These are phyloP conservation scores for Vaccinium myrtillus DNA, from an alignment of 148 eudicot genomes.

Conservation along the genomic window DNA sequence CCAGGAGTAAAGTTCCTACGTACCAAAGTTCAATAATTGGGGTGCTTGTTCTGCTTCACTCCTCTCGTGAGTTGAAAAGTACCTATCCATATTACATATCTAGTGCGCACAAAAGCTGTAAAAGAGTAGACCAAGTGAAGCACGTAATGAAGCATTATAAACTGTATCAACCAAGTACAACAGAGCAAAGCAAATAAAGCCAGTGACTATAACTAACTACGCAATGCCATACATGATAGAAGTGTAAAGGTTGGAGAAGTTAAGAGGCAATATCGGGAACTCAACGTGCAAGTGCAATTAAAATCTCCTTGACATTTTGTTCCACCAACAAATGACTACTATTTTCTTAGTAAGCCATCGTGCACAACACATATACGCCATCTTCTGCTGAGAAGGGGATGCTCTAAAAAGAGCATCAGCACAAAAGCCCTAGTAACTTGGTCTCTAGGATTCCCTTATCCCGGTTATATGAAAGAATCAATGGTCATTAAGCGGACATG, in stretches of 20 bases:
- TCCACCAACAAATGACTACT: background rate
- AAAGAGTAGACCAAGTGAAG: background rate
- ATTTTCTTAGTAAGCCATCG: background rate
- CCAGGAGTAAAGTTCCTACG: background rate
- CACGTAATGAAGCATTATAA: background rate
- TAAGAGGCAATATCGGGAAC: background rate
- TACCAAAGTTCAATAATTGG: background rate
- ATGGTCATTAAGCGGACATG: background rate
- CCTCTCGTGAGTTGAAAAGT: background rate
- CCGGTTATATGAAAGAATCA: background rate
- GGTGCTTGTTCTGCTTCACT: background rate
- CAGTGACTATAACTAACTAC: background rate
- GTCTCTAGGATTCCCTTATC: background rate
- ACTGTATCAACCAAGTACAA: background rate
- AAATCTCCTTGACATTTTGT: background rate
- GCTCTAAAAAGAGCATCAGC: background rate
- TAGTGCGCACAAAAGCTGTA: background rate
- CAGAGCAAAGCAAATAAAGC: background rate
- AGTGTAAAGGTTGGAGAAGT: background rate
- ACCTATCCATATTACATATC: background rate
- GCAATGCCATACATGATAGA: background rate
- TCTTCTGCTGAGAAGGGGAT: background rate
- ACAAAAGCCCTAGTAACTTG: too few relatives aligned
- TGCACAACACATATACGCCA: background rate
- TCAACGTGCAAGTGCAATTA: background rate